Percentiles rank a stretch among this genome's conserved stretches.
These are phyloP conservation scores for Tuber umbilicatum DNA, from an alignment of 495 filamentous ascomycete genomes.

Conservation along the genomic window DNA sequence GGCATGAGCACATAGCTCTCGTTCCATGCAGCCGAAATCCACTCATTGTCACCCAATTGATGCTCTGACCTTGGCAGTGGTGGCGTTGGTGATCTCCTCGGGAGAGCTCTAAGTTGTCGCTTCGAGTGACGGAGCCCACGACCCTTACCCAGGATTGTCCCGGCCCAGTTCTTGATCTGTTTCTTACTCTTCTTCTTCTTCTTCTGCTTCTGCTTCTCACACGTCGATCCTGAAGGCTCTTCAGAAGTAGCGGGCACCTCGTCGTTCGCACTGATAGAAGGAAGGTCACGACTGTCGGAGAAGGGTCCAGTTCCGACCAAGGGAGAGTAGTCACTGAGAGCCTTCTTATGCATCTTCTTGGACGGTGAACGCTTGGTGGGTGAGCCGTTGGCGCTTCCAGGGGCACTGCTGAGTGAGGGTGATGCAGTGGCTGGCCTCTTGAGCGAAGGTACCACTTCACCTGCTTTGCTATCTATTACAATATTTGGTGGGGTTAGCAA, in stretches of 20 bases:
- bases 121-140: slow-evolving; percentile 37
- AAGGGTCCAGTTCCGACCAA: slow-evolving; percentile 24
- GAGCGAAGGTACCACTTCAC: slow-evolving; percentile 21
- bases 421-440: slow-evolving; percentile 29
- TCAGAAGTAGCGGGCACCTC: slow-evolving; percentile 9
- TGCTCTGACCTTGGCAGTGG: slow-evolving; percentile 30
- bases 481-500: slow-evolving; percentile 30
- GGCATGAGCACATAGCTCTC: slow-evolving; percentile 43
- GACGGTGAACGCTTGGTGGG: slow-evolving; percentile 22
- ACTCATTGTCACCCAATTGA: slow-evolving; percentile 37
- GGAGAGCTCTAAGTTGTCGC: slow-evolving; percentile 31
- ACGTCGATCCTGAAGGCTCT: slow-evolving; percentile 14
- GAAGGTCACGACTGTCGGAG: slow-evolving; percentile 7
- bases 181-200: slow-evolving; percentile 43
- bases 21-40: slow-evolving; percentile 41
- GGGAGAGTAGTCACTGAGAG: slow-evolving; percentile 40
- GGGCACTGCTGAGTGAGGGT: slow-evolving; percentile 13
- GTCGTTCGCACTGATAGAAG: slow-evolving; percentile 10
- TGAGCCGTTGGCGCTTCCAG: slow-evolving; percentile 18
- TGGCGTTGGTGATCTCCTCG: slow-evolving; percentile 39
- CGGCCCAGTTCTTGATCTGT: slow-evolving; percentile 42
- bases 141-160: slow-evolving; percentile 38
- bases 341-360: slow-evolving; percentile 41
- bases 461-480: slow-evolving; percentile 9
- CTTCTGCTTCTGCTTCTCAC: slow-evolving; percentile 31